Evolutionary conservation across 805 yeast species (phyloP).

Genomic region (Starmera caribaea): DNA sequence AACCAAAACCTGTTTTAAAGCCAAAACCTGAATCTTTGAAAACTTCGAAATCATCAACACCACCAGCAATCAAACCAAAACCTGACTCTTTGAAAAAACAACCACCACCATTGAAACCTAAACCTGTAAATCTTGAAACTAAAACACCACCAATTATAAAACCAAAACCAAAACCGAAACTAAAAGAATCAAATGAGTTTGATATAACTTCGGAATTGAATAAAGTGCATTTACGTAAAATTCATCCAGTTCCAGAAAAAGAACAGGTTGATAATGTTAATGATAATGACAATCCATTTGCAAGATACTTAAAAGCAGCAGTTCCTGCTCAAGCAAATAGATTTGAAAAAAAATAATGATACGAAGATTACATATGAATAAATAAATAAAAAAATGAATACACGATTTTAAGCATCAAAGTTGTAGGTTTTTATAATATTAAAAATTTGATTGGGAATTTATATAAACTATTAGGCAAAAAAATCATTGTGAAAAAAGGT

Average conservation of each 20-base stretch:
- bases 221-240: not conserved
- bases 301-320: conserved; percentile 25
- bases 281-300: conserved; percentile 25
- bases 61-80: conserved; percentile 22
- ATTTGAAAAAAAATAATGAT: conserved; percentile 14
- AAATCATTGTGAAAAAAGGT: not conserved
- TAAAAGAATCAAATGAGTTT: not conserved
- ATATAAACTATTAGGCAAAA: not conserved
- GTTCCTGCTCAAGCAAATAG: conserved; percentile 24
- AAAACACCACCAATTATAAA: not conserved
- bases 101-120: not conserved
- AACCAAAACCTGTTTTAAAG: conserved; percentile 7
- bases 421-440: not conserved
- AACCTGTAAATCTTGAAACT: not conserved
- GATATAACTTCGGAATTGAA: not conserved
- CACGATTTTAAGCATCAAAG: not conserved
- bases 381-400: not conserved
- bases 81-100: conserved; percentile 7
- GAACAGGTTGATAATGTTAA: conserved; percentile 7
- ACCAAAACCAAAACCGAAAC: not conserved
- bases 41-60: conserved; percentile 6
- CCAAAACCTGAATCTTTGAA: conserved; percentile 4
- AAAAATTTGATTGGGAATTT: not conserved
- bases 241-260: not conserved
- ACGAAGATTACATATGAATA: not conserved